These are phyloP conservation scores for Toxicodendron radicans DNA, from an alignment of 345 rosid species.

Conservation along the genomic window DNA sequence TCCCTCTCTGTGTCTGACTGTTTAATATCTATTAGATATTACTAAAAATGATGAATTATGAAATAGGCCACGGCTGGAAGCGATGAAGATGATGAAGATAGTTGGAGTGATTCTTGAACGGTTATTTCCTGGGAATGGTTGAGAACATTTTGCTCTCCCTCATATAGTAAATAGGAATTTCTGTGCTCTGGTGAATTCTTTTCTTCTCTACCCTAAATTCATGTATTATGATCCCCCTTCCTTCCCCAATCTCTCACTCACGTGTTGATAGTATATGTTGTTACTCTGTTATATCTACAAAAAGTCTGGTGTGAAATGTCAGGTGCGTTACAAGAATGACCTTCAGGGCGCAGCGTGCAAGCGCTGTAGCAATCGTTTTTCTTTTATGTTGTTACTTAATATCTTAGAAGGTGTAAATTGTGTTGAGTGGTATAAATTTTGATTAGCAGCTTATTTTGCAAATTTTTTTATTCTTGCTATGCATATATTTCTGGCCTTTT, in stretches of 20 bases:
- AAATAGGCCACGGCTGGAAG: conserved; percentile 91
- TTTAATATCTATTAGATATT: not conserved
- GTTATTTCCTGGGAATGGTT: not conserved
- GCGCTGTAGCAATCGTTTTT: conserved; percentile 26
- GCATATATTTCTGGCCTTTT: conserved; percentile 10
- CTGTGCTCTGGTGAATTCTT: conserved; percentile 13
- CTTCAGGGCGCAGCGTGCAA: conserved; percentile 34
- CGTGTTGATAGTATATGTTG: conserved; percentile 14
- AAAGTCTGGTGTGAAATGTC: conserved; percentile 1
- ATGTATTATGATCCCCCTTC: conserved; percentile 9
- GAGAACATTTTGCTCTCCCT: conserved; percentile 14
- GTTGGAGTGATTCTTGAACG: conserved; percentile 88
- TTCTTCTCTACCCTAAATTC: conserved; percentile 12
- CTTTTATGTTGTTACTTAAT: conserved; percentile 1
- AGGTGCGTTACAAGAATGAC: conserved; percentile 6
- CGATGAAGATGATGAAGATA: conserved; percentile 88
- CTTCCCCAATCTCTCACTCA: not conserved
- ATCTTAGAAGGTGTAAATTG: conserved; percentile 30
- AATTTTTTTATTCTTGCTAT: conserved; percentile 27
- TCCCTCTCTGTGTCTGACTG: not conserved
- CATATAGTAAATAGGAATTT: conserved; percentile 19
- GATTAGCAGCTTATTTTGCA: not conserved
- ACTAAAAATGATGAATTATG: conserved; percentile 13
- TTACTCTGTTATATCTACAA: not conserved
- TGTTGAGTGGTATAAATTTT: conserved; percentile 24